phyloP scores from a whole-genome alignment of 2,329 filamentous ascomycete species.

The Blumeriella jaapii region DNA sequence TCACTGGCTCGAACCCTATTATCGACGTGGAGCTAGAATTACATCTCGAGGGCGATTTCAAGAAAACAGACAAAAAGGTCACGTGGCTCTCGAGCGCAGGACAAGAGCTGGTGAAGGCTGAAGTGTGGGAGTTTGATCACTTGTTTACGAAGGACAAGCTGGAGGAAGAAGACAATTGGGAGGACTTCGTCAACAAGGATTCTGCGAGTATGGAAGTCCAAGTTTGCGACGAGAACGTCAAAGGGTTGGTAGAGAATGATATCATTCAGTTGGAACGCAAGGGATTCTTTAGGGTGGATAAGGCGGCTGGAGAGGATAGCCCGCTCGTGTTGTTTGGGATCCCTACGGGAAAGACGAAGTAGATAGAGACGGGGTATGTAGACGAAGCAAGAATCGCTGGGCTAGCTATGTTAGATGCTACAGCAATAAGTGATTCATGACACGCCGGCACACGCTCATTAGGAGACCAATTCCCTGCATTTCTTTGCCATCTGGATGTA shows the following conservation, averaged over 20 bases:
- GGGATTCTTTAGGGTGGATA: conserved; percentile 82
- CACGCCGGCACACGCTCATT: too few species aligned
- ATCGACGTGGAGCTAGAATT: conserved; percentile 68
- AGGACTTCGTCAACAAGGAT: conserved; percentile 65
- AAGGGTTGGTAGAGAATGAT: conserved; percentile 68
- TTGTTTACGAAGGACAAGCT: conserved; percentile 92
- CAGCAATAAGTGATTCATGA: too few species aligned
- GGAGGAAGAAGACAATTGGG: conserved; percentile 74
- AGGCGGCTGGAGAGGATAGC: conserved; percentile 44
- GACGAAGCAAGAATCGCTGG: too few species aligned
- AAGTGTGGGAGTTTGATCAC: conserved; percentile 91
- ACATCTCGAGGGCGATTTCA: conserved; percentile 87
- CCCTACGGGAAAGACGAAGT: conserved; percentile 49
- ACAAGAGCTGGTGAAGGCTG: conserved; percentile 67
- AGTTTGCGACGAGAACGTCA: conserved; percentile 70
- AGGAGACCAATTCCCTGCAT: too few species aligned
- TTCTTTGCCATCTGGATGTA: too few species aligned
- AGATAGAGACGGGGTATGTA: too few species aligned
- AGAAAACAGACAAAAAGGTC: conserved; percentile 91
- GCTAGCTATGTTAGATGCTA: too few species aligned
- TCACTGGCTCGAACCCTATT: conserved; percentile 48
- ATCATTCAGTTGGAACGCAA: conserved; percentile 93
- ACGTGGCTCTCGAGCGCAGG: conserved; percentile 77
- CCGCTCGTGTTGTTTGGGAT: conserved; percentile 57
- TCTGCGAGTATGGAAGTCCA: conserved; percentile 67